Percentiles rank a stretch among this genome's conserved stretches.
Conservation (phyloP, 2,329 filamentous ascomycete species). For the Sphaerulina populicola region DNA sequence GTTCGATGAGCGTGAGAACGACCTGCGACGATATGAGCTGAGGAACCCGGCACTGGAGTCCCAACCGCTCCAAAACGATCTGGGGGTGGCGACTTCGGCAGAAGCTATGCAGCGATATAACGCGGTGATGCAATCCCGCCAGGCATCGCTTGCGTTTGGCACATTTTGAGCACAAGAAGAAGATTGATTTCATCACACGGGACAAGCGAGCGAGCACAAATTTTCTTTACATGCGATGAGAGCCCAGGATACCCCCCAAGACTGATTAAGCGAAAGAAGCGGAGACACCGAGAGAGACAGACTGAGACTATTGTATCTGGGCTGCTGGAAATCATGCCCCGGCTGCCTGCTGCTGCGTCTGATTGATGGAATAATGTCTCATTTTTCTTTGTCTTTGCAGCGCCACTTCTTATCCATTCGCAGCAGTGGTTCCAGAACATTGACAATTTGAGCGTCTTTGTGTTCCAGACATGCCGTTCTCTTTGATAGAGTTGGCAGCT, state of each 20-base stretch:
- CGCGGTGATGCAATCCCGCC: neutral
- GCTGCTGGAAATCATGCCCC: neutral
- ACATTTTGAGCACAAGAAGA: neutral
- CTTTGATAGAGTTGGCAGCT: neutral
- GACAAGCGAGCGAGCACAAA: too few species aligned
- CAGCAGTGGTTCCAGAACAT: neutral
- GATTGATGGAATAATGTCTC: neutral
- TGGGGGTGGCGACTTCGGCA: neutral
- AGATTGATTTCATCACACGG: too few species aligned
- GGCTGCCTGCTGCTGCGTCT: neutral
- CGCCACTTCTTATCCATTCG: neutral
- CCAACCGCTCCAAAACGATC: neutral
- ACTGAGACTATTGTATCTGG: neutral
- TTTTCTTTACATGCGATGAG: neutral
- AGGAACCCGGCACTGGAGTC: slow-evolving; percentile 5
- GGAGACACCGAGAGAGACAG: neutral
- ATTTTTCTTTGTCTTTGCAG: neutral
- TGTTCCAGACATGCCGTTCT: slow-evolving; percentile 3
- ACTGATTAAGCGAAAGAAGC: neutral
- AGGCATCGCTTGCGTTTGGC: neutral
- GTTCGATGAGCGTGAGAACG: slow-evolving; percentile 10
- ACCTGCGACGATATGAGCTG: slow-evolving; percentile 6
- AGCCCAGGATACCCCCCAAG: neutral
- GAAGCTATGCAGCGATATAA: slow-evolving; percentile 2
- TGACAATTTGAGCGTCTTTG: slow-evolving; percentile 7